Evolutionary conservation across 768 basidiomycete species (phyloP).

Genomic region (Agaricus sinodeliciosus): DNA sequence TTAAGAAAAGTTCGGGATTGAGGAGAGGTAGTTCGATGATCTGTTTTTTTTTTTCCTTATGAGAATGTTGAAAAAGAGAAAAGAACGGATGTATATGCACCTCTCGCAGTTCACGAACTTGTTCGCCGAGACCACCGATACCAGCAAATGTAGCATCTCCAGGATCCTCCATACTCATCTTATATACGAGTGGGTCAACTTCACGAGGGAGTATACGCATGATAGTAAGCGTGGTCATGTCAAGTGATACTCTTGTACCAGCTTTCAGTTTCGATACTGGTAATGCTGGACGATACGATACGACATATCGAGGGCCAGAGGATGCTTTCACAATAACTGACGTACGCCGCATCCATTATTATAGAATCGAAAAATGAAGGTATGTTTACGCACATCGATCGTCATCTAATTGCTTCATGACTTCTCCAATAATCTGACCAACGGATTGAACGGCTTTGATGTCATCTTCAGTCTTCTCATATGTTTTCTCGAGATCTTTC

Average conservation of each 20-base stretch:
- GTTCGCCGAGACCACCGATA: constrained; percentile 92
- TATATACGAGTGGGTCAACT: constrained; percentile 97
- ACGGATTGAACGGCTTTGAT: constrained; percentile 99
- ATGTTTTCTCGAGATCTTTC: constrained; percentile 84
- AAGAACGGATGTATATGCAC: constrained; percentile 32
- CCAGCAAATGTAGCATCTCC: constrained; percentile 94
- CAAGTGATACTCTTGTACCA: constrained; percentile 92
- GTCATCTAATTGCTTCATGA: constrained; percentile 97
- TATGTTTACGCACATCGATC: constrained; percentile 73
- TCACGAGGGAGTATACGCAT: constrained; percentile 98
- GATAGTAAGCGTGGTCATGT: constrained; percentile 98
- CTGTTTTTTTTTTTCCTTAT: constrained; percentile 28
- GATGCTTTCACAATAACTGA: constrained; percentile 98
- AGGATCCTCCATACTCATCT: constrained; percentile 98
- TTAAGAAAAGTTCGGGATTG: constrained; percentile 88
- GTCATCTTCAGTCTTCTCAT: constrained; percentile 94
- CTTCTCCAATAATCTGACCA: constrained; percentile 98
- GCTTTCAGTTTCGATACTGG: constrained; percentile 89
- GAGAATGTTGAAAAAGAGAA: neutral
- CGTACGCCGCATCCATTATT: neutral
- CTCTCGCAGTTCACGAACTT: constrained; percentile 95
- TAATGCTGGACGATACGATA: constrained; percentile 90
- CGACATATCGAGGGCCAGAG: constrained; percentile 96
- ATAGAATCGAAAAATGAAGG: neutral
- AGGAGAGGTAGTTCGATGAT: constrained; percentile 94